Percentiles rank a stretch among this genome's conserved stretches.
Evolutionary conservation across 176 grass and related monocot genomes (phyloP).

Genomic region (Hordeum vulgare): DNA sequence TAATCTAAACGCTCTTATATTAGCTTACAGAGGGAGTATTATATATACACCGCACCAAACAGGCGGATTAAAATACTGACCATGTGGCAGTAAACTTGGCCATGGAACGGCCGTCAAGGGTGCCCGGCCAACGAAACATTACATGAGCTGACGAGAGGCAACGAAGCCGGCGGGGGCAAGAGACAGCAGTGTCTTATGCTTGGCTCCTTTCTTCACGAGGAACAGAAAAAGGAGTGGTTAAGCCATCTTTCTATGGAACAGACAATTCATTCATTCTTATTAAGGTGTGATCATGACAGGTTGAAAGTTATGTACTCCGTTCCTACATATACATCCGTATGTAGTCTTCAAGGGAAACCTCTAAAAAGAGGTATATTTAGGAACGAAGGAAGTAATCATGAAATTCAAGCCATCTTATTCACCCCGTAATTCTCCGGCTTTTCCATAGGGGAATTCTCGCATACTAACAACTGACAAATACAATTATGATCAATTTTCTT

Average conservation of each 20-base stretch:
- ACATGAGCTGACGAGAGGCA: conserved; percentile 12
- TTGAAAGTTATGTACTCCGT: too few species aligned
- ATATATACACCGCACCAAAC: background rate
- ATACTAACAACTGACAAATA: background rate
- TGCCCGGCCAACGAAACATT: background rate
- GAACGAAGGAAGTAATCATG: too few species aligned
- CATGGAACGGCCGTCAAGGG: background rate
- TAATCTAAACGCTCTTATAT: too few species aligned
- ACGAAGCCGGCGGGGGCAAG: background rate
- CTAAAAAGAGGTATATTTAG: too few species aligned
- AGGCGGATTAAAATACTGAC: background rate
- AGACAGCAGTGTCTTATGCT: conserved; percentile 35
- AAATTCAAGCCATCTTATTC: background rate
- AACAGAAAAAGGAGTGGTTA: background rate
- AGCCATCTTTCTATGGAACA: conserved; percentile 19
- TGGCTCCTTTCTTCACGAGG: conserved; percentile 11
- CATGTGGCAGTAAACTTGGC: background rate
- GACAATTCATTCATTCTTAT: conserved; percentile 6
- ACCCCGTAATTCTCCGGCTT: background rate
- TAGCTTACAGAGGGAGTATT: too few species aligned
- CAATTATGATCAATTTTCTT: background rate
- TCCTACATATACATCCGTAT: too few species aligned
- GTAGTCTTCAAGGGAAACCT: too few species aligned
- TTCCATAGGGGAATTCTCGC: background rate
- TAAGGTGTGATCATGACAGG: background rate